Percentiles rank a stretch among this genome's conserved stretches.
Evolutionary conservation across 345 rosid genomes (phyloP).

Genomic region (Kandelia obovata): DNA sequence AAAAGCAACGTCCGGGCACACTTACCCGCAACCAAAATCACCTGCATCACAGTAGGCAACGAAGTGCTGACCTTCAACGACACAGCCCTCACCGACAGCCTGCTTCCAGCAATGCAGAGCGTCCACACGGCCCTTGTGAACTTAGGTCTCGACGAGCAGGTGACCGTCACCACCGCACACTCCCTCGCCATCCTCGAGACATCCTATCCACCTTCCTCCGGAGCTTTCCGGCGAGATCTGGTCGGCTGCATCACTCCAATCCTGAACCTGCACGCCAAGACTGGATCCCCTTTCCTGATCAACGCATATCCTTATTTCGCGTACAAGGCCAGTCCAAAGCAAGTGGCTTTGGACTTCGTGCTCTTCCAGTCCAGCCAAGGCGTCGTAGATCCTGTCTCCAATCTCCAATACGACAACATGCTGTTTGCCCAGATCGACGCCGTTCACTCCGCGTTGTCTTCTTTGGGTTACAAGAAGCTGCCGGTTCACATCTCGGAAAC

Average conservation of each 20-base stretch:
- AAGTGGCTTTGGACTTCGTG: slow-evolving; percentile 68
- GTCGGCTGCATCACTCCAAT: slow-evolving; percentile 43
- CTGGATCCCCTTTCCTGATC: slow-evolving; percentile 72
- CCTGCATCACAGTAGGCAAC: slow-evolving; percentile 81
- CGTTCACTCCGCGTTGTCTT: slow-evolving; percentile 61
- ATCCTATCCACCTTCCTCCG: slow-evolving; percentile 90
- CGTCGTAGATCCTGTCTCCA: slow-evolving; percentile 55
- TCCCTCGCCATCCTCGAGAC: slow-evolving; percentile 61
- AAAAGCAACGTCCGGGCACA: slow-evolving; percentile 61
- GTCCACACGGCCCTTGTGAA: slow-evolving; percentile 63
- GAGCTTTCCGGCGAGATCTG: slow-evolving; percentile 67
- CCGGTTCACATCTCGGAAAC: slow-evolving; percentile 81
- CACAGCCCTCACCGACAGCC: slow-evolving; percentile 43
- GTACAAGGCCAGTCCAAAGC: slow-evolving; percentile 74
- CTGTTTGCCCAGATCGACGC: slow-evolving; percentile 89
- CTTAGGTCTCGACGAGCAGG: slow-evolving; percentile 59
- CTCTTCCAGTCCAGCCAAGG: slow-evolving; percentile 75
- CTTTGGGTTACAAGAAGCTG: slow-evolving; percentile 60
- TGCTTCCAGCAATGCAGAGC: slow-evolving; percentile 82
- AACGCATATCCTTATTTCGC: slow-evolving; percentile 97
- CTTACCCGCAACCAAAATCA: slow-evolving; percentile 80
- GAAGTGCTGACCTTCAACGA: slow-evolving; percentile 78
- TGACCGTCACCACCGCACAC: slow-evolving; percentile 76
- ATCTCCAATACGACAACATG: slow-evolving; percentile 86
- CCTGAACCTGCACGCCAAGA: slow-evolving; percentile 59